Evolutionary conservation across 2,329 filamentous ascomycete genomes (phyloP), one percentile per base, ranked within the genome.

Genomic region (Hypoxylon sp.): DNA sequence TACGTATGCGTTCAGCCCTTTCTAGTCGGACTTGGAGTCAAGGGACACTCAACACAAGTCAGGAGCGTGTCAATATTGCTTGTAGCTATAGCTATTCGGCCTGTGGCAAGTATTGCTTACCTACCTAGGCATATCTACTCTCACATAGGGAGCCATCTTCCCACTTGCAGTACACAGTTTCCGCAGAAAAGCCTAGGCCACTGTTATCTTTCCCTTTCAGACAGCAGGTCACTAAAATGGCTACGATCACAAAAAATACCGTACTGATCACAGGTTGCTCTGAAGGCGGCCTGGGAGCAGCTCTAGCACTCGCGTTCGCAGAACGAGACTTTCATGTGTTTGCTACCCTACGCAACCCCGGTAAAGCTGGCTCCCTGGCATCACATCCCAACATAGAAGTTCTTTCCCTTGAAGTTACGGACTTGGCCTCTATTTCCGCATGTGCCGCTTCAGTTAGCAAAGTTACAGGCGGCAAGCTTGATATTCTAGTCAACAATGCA

Each of bases 381-480:
- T 6, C 9, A 5, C 6, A 25, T 9, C 5, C 21, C 21, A 25
- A 25, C 9, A 25, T 25, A 5, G 64, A 66, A 12, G 51, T 65
- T 5, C 48, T 73, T 1, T 30, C 29, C 2, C 60, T 73, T 4
- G 69, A 71, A 19, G 63, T 69, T 5, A 63, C 60, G 1, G 65
- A 63, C 2, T 9, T 30, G 2, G 13, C 58, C 3, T 69, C 67
- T 1, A 65, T 71, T 17, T 30, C 42, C 1, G 29, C 20, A 3
- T 59, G 56, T 20, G 61, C 60, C 13, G 38, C 37, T 3, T 11
- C 31, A 3, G 53, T 69, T 20, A 53, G 51, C 17, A 45, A 43
- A 5, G 13, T 52, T 11, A 72, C 70, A 0, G 66, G 64, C 7
- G 71, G 71, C 8, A 41, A 12, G 31, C 51, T 51, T 19, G 51